Conservation (phyloP, 768 basidiomycete species). For the Cystobasidium tubakii region DNA sequence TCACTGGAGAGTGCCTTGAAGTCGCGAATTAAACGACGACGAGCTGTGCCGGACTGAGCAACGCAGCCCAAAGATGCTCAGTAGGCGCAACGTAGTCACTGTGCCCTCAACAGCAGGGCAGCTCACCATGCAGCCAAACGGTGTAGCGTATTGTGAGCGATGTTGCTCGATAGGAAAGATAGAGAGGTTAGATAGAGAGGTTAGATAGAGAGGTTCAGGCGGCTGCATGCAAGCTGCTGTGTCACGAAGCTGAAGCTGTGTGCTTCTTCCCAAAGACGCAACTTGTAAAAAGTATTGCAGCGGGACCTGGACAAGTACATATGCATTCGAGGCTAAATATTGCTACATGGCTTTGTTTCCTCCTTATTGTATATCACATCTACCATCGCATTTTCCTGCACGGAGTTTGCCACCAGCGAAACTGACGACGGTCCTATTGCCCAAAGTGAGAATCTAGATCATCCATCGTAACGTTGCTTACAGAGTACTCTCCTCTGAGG, state of each 20-base stretch:
- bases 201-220: too few relatives aligned
- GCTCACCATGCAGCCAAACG: not conserved
- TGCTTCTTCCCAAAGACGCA: too few relatives aligned
- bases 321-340: too few relatives aligned
- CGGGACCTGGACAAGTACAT: too few relatives aligned
- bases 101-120: not conserved
- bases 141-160: not conserved
- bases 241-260: too few relatives aligned
- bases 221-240: too few relatives aligned
- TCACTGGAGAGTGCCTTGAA: slow-evolving; percentile 93
- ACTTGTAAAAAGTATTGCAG: too few relatives aligned
- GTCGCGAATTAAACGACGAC: slow-evolving; percentile 91
- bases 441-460: slow-evolving; percentile 29
- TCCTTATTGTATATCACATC: too few relatives aligned
- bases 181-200: not conserved
- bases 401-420: too few relatives aligned
- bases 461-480: slow-evolving; percentile 30
- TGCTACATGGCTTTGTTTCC: too few relatives aligned
- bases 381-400: too few relatives aligned
- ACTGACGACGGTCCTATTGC: not conserved
- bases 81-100: not conserved
- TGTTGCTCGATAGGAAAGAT: too few relatives aligned
- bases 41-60: slow-evolving; percentile 51
- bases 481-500: slow-evolving; percentile 16
- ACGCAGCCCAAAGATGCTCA: not conserved